Conservation (phyloP, 169 alveolate species). For the Plasmodium sp. region DNA sequence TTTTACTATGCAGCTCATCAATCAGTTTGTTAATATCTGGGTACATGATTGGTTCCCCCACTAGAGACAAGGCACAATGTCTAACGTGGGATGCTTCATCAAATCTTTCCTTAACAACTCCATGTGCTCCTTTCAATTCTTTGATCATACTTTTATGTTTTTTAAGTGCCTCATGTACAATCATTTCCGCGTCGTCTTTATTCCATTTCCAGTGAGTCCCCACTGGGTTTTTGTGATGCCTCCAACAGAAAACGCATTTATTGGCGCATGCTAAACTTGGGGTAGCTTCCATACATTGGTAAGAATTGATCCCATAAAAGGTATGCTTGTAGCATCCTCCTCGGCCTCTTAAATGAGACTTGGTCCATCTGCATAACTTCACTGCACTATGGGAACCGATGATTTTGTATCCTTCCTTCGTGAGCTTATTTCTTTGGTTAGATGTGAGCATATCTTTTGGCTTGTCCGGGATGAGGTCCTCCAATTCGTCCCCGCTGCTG, state of each 20-base stretch:
- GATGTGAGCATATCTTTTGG: conserved; percentile 76
- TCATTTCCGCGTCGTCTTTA: conserved; percentile 86
- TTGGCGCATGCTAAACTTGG: conserved; percentile 94
- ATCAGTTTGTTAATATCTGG: conserved; percentile 90
- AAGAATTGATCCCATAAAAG: conserved; percentile 91
- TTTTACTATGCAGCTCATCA: conserved; percentile 83
- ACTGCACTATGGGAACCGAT: conserved; percentile 93
- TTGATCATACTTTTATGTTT: conserved; percentile 80
- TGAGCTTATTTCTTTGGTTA: conserved; percentile 76
- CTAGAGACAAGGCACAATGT: conserved; percentile 91
- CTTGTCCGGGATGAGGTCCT: conserved; percentile 59
- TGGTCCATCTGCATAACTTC: conserved; percentile 94
- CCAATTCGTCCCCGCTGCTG: conserved; percentile 76
- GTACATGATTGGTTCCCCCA: conserved; percentile 94
- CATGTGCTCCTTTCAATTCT: conserved; percentile 83
- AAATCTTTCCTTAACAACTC: conserved; percentile 78
- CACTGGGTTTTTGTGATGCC: conserved; percentile 93
- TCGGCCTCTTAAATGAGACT: conserved; percentile 87
- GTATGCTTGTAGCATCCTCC: conserved; percentile 95
- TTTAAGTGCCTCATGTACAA: conserved; percentile 78
- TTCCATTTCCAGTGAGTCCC: conserved; percentile 91
- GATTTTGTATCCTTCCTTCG: conserved; percentile 86
- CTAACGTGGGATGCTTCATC: conserved; percentile 79
- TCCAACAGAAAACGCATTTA: conserved; percentile 94
- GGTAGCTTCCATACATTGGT: conserved; percentile 93